Evolutionary conservation across 352 stramenopile species (phyloP).

Genomic region (Phytophthora citrophthora): DNA sequence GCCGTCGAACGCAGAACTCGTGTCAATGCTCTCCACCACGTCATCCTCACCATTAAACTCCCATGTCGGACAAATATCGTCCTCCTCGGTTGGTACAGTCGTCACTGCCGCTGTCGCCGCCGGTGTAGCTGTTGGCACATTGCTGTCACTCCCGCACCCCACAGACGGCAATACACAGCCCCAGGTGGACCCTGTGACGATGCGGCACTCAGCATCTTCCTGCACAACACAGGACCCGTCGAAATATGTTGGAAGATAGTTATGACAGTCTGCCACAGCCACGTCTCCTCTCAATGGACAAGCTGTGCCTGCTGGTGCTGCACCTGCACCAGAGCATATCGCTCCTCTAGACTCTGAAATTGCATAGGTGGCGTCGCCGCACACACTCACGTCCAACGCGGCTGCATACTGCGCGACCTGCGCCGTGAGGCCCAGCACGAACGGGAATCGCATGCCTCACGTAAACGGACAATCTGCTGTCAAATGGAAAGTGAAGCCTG

Average conservation of each 20-base stretch:
- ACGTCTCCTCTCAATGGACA: constrained; percentile 57
- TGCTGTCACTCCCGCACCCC: constrained; percentile 19
- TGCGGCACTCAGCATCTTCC: constrained; percentile 52
- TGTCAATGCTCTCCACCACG: constrained; percentile 27
- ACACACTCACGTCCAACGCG: constrained; percentile 46
- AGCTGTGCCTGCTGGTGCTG: constrained; percentile 36
- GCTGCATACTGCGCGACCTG: not conserved
- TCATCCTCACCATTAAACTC: constrained; percentile 13
- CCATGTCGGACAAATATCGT: constrained; percentile 25
- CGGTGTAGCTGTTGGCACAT: not conserved
- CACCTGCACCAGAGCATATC: constrained; percentile 23
- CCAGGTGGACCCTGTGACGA: constrained; percentile 41
- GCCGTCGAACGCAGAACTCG: constrained; percentile 25
- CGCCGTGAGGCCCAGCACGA: constrained; percentile 16
- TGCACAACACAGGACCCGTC: constrained; percentile 38
- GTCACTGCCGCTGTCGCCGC: constrained; percentile 13
- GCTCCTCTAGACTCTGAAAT: constrained; percentile 25
- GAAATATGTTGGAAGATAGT: constrained; percentile 47
- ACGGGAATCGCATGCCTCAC: constrained; percentile 12
- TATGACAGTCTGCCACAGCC: constrained; percentile 46
- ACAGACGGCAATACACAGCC: constrained; percentile 47
- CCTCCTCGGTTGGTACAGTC: constrained; percentile 12
- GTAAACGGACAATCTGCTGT: not conserved
- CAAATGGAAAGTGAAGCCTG: constrained; percentile 19
- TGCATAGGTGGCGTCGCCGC: constrained; percentile 52